Evolutionary conservation across 2,329 filamentous ascomycete species (phyloP).

Genomic region (Rhynchosporium agropyri): DNA sequence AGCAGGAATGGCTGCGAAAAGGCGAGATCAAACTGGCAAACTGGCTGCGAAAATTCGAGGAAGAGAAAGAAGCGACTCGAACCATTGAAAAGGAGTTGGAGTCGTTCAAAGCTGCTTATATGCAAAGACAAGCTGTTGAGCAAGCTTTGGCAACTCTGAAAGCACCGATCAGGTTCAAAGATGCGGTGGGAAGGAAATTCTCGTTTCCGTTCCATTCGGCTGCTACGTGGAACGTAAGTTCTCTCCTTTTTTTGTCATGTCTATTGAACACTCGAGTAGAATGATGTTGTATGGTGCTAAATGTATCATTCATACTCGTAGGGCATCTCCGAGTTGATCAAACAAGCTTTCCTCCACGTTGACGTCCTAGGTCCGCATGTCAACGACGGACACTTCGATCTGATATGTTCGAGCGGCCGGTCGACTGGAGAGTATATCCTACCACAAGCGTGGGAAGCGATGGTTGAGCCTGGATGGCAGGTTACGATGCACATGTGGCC

Average conservation of each 20-base stretch:
- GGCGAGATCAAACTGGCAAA: not conserved
- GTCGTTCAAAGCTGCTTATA: not conserved
- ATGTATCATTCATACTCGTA: conserved; percentile 40
- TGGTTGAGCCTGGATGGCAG: conserved; percentile 75
- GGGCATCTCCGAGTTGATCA: conserved; percentile 65
- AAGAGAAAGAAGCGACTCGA: no score
- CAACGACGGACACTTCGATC: conserved; percentile 16
- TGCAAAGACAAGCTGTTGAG: not conserved
- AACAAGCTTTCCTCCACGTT: conserved; percentile 14
- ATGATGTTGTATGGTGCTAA: not conserved
- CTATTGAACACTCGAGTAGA: not conserved
- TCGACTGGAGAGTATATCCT: conserved; percentile 83
- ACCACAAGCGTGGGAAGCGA: conserved; percentile 78
- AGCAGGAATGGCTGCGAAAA: not conserved
- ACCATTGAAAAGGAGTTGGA: no score
- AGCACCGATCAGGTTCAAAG: conserved; percentile 80
- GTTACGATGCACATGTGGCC: conserved; percentile 71
- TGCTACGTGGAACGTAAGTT: conserved; percentile 62
- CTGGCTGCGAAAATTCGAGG: no score
- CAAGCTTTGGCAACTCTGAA: not conserved
- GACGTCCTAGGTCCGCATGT: conserved; percentile 15
- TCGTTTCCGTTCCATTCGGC: conserved; percentile 85
- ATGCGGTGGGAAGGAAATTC: conserved; percentile 87
- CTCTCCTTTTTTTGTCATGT: not conserved
- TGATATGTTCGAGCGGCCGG: conserved; percentile 46